A percentile compares a stretch with the other conserved stretches of the same genome.
These are phyloP conservation scores for Yamadazyma atmosphaerica DNA, from an alignment of 1,139 yeast genomes.

Conservation along the genomic window DNA sequence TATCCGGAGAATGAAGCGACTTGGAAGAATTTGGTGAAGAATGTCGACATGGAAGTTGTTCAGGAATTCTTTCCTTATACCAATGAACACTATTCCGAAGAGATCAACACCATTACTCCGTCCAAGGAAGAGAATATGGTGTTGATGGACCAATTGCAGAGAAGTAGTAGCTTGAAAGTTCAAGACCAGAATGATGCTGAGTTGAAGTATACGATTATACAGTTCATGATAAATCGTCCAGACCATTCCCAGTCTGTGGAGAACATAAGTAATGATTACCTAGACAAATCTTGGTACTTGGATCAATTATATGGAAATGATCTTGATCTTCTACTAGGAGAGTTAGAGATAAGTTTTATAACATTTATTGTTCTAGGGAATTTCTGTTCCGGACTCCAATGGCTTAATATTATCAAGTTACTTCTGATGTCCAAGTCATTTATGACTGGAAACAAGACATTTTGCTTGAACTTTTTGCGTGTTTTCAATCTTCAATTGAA, in stretches of 20 bases:
- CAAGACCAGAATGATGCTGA: conserved; percentile 16
- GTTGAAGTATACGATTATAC: conserved; percentile 25
- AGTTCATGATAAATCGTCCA: conserved; percentile 16
- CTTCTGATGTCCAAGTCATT: conserved; percentile 23
- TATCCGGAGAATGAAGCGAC: conserved; percentile 21
- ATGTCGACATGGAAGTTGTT: conserved; percentile 22
- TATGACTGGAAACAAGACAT: conserved; percentile 12
- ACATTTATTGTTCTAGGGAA: conserved; percentile 29
- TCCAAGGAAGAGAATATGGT: conserved; percentile 31
- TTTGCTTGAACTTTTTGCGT: conserved; percentile 17
- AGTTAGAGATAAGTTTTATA: conserved; percentile 26
- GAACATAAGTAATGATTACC: conserved; percentile 20
- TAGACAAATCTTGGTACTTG: conserved; percentile 33
- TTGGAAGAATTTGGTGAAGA: conserved; percentile 20
- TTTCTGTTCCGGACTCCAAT: conserved; percentile 31
- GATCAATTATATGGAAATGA: conserved; percentile 22
- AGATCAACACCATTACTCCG: conserved; percentile 25
- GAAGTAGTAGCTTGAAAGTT: conserved; percentile 2
- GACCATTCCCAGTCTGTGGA: conserved; percentile 5
- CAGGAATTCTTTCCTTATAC: conserved; percentile 21
- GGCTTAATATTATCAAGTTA: conserved; percentile 25
- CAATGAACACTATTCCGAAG: conserved; percentile 9
- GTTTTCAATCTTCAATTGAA: conserved; percentile 20
- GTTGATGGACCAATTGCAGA: conserved; percentile 17
- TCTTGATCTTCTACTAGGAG: conserved; percentile 23